These are phyloP conservation scores for Lycium barbarum DNA, from an alignment of 257 asterid species.

Conservation along the genomic window DNA sequence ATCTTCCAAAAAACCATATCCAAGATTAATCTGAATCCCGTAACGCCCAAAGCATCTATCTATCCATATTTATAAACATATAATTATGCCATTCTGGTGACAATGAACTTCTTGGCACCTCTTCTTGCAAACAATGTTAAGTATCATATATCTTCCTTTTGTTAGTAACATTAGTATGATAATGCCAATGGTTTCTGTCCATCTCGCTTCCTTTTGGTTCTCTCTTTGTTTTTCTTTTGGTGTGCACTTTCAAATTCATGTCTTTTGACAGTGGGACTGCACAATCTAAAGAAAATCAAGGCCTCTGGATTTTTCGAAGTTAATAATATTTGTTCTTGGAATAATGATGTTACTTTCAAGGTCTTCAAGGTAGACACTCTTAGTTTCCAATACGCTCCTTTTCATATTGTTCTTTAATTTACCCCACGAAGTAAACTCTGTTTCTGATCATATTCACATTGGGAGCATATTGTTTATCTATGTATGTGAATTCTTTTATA, in stretches of 20 bases:
- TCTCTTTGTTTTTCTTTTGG: background rate
- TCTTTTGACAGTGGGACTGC: background rate
- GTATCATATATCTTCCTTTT: background rate
- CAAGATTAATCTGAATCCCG: background rate
- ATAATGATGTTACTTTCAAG: background rate
- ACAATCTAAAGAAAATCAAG: background rate
- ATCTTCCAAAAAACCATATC: background rate
- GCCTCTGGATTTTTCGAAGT: background rate
- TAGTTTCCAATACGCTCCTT: too few species aligned
- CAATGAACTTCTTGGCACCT: background rate
- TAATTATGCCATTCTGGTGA: too few species aligned
- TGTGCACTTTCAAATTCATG: background rate
- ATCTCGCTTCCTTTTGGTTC: background rate
- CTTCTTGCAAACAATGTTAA: too few species aligned
- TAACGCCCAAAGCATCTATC: background rate
- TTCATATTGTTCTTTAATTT: too few species aligned
- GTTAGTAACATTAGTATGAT: too few species aligned
- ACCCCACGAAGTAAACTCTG: too few species aligned
- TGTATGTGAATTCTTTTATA: too few species aligned
- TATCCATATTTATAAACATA: background rate
- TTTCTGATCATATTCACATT: too few species aligned
- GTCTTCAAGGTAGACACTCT: background rate
- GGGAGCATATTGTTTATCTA: too few species aligned
- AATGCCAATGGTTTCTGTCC: too few species aligned
- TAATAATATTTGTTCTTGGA: background rate